Evolutionary conservation across 208 protist genomes (phyloP), one percentile per base, ranked within the genome.

Genomic region (Lotmaria passim): DNA sequence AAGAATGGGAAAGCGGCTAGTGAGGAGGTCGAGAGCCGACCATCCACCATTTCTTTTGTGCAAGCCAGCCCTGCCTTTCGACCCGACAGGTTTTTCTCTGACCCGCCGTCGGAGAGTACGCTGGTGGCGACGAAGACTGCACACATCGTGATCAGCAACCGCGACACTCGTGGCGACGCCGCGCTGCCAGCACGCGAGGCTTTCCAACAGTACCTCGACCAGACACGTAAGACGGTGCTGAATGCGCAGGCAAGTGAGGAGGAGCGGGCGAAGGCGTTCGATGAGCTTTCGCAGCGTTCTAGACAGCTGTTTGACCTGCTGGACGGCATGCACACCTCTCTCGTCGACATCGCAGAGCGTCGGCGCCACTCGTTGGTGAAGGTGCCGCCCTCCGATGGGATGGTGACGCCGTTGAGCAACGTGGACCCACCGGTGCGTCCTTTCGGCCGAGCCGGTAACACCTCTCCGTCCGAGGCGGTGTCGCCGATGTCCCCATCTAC

Each of bases 301-400:
- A 56, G n/a, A 5, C 55, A 63, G 48, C 75, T 80, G 17, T 80
- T 80, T 43, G 50, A 67, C 24, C 31, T 80, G 38, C 44, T 74
- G 3, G 65, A 50, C 30, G 31, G 38, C 43, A 60, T 80, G 46
- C 63, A 75, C 47, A 43, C 28, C 30, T 19, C 58, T 14, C 19
- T 57, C 50, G 28, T 58, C 39, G 55, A 43, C 36, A 7, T 11
- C 44, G 26, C 38, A n/a, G 61, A 69, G n/a, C 52, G 44, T 21
- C 55, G 30, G 53, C 30, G 24, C 23, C 17, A 63, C 19, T 60
- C 69, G n/a, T 55, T 62, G 60, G 34, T 68, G 60, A 67, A 62
- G 60, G 60, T 61, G 50, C 15, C 68, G n/a, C 58, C 69, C 8
- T 68, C 53, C 43, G 60, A 75, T 19, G 61, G 31, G 26, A 31